These are phyloP conservation scores for Globisporangium cederbergense DNA, from an alignment of 352 stramenopile species.

Conservation along the genomic window DNA sequence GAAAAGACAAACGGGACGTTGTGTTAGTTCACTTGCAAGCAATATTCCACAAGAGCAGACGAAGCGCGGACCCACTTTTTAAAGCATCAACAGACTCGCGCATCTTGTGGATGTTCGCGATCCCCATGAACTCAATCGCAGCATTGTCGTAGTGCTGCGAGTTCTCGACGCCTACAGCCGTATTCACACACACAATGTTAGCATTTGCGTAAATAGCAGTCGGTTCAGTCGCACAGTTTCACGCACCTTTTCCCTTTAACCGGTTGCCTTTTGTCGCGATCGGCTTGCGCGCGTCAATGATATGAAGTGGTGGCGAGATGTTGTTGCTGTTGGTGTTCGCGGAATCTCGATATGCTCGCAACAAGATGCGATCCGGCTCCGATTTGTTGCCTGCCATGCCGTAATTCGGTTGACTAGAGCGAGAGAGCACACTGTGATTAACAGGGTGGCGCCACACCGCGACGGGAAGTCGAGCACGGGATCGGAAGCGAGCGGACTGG, in stretches of 20 bases:
- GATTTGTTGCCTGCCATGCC: conserved; percentile 94
- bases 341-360: conserved; percentile 84
- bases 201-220: not conserved
- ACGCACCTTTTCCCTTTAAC: conserved; percentile 74
- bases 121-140: conserved; percentile 96
- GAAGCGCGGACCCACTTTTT: conserved; percentile 39
- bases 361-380: conserved; percentile 88
- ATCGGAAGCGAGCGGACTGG: conserved; percentile 89
- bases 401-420: conserved; percentile 95
- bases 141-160: conserved; percentile 95
- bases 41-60: not conserved
- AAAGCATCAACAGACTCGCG: conserved; percentile 91
- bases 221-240: not conserved
- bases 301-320: conserved; percentile 72
- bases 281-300: conserved; percentile 79
- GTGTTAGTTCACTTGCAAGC: not conserved
- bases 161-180: conserved; percentile 89
- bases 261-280: conserved; percentile 83
- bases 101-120: conserved; percentile 99
- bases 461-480: conserved; percentile 88
- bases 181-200: conserved; percentile 5
- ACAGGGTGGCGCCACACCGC: conserved; percentile 91
- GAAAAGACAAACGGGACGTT: conserved; percentile 11
- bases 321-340: conserved; percentile 73
- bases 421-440: conserved; percentile 93